A percentile compares a stretch with the other conserved stretches of the same genome.
Conservation (phyloP, 2,329 filamentous ascomycete genomes). For the Elsinoe arachidis region DNA sequence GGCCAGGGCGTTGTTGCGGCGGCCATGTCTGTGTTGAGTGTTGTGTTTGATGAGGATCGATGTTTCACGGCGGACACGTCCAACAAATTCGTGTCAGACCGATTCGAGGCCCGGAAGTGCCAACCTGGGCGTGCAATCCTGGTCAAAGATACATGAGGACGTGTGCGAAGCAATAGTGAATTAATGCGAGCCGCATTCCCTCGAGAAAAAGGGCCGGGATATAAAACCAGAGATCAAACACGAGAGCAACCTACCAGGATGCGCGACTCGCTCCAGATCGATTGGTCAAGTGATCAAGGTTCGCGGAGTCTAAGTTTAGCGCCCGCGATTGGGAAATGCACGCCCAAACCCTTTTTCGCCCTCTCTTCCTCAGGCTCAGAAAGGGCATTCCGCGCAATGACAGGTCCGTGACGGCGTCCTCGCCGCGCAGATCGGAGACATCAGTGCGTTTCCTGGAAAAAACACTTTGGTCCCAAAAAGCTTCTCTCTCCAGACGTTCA, state of each 20-base stretch:
- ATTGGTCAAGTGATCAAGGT: not conserved
- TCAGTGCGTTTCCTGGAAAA: not conserved
- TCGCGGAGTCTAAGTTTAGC: not conserved
- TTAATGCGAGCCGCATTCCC: not conserved
- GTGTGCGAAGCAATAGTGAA: not conserved
- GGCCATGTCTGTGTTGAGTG: slow-evolving; percentile 7
- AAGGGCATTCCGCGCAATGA: not conserved
- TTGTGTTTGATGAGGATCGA: not conserved
- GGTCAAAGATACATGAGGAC: not conserved
- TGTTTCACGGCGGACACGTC: slow-evolving; percentile 4
- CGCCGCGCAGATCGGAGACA: not conserved
- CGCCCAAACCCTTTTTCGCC: not conserved
- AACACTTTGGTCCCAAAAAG: not conserved
- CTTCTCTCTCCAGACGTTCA: slow-evolving; percentile 2
- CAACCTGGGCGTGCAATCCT: not conserved
- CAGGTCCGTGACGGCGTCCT: not conserved
- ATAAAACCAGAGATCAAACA: slow-evolving; percentile 5
- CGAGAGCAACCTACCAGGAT: slow-evolving; percentile 1
- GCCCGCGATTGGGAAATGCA: not conserved
- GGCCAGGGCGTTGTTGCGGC: slow-evolving; percentile 11
- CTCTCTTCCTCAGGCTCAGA: not conserved
- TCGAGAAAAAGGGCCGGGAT: not conserved
- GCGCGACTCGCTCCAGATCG: not conserved
- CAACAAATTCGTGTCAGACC: not conserved
- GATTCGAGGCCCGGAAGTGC: not conserved